Percentiles rank a stretch among this genome's conserved stretches.
Conservation (phyloP, 2,329 filamentous ascomycete genomes). For the Colletotrichum nymphaeae region DNA sequence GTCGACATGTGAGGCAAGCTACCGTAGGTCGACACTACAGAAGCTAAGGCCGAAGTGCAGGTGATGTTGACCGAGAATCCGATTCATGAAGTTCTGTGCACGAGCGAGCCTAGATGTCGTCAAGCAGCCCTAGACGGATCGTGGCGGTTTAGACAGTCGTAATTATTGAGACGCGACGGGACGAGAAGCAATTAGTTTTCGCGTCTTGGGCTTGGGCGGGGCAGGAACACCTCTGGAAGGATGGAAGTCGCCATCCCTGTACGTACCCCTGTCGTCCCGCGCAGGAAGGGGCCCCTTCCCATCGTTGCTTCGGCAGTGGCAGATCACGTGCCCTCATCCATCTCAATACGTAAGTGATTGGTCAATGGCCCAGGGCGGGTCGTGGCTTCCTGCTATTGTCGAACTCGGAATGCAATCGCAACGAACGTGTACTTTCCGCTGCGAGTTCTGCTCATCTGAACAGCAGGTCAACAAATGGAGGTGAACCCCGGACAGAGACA, state of each 20-base stretch:
- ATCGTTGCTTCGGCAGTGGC: neutral
- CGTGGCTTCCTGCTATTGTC: neutral
- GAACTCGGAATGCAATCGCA: neutral
- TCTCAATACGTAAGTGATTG: neutral
- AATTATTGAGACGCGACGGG: neutral
- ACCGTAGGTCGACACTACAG: neutral
- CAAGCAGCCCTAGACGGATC: neutral
- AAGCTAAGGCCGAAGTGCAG: neutral
- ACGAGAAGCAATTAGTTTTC: conserved; percentile 21
- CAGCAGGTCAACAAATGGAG: no score
- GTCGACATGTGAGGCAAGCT: neutral
- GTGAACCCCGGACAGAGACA: no score
- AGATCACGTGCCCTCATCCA: neutral
- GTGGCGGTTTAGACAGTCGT: neutral
- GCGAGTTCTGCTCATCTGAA: no score
- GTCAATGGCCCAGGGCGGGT: neutral
- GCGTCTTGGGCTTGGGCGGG: conserved; percentile 12
- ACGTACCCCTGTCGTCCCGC: neutral
- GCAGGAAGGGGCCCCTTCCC: neutral
- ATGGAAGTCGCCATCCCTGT: neutral
- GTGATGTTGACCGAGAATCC: neutral
- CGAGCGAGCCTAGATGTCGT: neutral
- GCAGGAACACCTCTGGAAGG: neutral
- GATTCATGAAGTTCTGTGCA: neutral
- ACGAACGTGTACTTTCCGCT: neutral